Base-by-base conservation (phyloP, 805 yeast genomes). In the Wilhelminamyces savonicus region DNA sequence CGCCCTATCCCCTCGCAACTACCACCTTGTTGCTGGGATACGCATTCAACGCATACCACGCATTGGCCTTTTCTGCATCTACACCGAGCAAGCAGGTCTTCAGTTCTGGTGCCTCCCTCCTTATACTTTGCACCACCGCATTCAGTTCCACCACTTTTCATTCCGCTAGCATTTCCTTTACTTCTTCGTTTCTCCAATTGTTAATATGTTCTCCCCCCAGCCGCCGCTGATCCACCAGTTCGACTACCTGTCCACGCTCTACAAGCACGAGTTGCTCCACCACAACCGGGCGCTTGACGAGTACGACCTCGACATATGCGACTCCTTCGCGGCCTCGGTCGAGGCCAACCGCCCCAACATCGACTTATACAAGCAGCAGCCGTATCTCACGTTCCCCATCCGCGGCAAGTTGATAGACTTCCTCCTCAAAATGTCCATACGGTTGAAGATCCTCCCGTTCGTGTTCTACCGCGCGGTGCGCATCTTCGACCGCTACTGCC, bases 401-500 rank as follows among this genome's bases (percentile, higher is more conserved):
- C 72, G 98, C 44, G 74, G 75, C 21, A 76, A 77, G 40, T 66
- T 88, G 29, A 72, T 90, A 24, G 94, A 86, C 45, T 90, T 87
- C 48, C 59, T 87, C 14, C 69, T 84, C 40, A 92, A 87, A 68
- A 61, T 74, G 67, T 46, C 83, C 55, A 41, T 74, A 50, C 56
- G 82, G 59, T 56, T 81, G 60, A 61, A 79, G 55, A 65, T 82
- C 58, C 47, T 86, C 44, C 71, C 86, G 65, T 60, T 78, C 65
- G 66, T 84, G 48, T 65, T 76, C 65, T 62, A 76, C 74, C 64
- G 76, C 50, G 77, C 82, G 0, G 76, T 80, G 23, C 78, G 80
- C 44, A 68, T 88, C 30, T 82, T 90, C 37, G 98, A 90, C 54
- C 74, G 97, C 37, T 90, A 90, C 60, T 83, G 95, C 52, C 82